Base-by-base conservation (phyloP, 441 rosid species). In the Corymbia calophylla region DNA sequence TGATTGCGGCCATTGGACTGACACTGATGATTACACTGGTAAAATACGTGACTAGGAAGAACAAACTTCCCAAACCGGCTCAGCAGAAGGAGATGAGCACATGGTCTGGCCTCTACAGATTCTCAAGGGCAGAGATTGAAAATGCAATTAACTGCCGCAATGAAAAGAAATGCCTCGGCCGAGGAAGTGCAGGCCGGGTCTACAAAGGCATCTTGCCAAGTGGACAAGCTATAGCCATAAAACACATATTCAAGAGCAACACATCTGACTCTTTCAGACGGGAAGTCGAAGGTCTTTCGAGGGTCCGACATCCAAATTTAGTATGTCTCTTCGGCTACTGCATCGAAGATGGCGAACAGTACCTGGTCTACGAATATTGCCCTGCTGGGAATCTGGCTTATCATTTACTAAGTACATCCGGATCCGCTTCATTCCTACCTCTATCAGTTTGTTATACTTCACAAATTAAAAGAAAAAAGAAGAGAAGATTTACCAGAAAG, bases 301-400 rank as follows among this genome's bases (percentile, higher is more conserved):
- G 95, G 91, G 91, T 96, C 58, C 93, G 97, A n/a, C 98, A 96
- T 91, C 94, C 93, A 0, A 95, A 96, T 89, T 95, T 96, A 68
- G 97, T 94, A 51, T 92, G 94, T 48, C 93, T 96, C 44, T 93
- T 96, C 18, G 98, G 97, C 23, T 94, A 91, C 91, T 96, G 95
- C 90, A 82, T 91, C 2, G 96, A 94, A 21, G 96, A 93, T 32
- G 94, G 90, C 15, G 97, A 96, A 60, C 94, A 93, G 56, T 96
- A 93, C 90, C 93, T 96, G 31, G 95, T 96, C 49, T 96, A 95
- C 49, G 98, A 95, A 86, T 96, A 91, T 89, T 96, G 98, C 88
- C 51, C 94, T 1, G 91, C 91, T 9, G 97, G 98, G 73, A 96
- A 96, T 90, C 93, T 96, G 11, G 94, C 98, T 81, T 93, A 93